Conservation (phyloP, 768 basidiomycete species). For the Xerocomellus chrysenteron region DNA sequence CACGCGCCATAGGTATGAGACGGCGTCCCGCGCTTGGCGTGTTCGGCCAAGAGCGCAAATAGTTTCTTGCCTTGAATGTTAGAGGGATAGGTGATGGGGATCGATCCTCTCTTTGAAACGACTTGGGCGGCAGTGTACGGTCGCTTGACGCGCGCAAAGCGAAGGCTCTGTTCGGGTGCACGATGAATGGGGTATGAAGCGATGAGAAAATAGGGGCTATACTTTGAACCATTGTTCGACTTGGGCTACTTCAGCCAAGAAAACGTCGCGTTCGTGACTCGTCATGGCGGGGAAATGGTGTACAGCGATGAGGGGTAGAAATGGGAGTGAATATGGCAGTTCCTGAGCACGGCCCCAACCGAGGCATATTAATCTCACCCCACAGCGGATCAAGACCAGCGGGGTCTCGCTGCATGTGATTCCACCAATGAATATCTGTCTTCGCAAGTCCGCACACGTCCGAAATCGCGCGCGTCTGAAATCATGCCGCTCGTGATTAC, state of each 20-base stretch:
- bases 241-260: conserved; percentile 77
- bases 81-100: conserved; percentile 85
- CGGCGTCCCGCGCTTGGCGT: conserved; percentile 73
- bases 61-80: conserved; percentile 85
- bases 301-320: conserved; percentile 22
- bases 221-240: conserved; percentile 96
- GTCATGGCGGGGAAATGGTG: conserved; percentile 45
- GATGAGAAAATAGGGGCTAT: conserved; percentile 21
- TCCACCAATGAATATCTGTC: conserved; percentile 12
- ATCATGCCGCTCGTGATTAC: conserved; percentile 19
- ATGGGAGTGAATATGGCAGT: background rate
- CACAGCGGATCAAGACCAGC: background rate
- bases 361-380: conserved; percentile 29
- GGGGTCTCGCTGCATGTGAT: conserved; percentile 21
- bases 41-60: conserved; percentile 69
- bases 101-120: conserved; percentile 88
- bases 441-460: background rate
- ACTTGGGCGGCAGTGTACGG: conserved; percentile 94
- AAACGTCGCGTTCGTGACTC: conserved; percentile 58
- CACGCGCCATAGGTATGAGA: conserved; percentile 99
- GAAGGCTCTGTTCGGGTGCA: conserved; percentile 58
- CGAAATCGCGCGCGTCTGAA: background rate
- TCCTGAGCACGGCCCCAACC: background rate
- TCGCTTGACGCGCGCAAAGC: conserved; percentile 83
- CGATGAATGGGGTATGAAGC: background rate